Evolutionary conservation across 805 yeast species (phyloP).

Genomic region (Maudiozyma serrabonitensis): DNA sequence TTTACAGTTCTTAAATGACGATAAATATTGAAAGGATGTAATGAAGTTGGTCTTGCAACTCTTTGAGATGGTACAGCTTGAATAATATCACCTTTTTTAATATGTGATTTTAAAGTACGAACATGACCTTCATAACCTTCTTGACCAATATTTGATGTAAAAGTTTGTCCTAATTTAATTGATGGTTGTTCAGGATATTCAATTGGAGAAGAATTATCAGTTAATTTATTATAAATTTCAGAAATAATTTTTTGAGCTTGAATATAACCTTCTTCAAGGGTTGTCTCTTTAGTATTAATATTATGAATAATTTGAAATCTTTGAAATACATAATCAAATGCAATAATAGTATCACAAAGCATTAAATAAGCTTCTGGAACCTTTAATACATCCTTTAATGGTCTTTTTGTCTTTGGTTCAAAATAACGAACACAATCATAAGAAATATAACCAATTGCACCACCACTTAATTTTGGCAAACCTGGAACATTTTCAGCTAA

Average conservation of each 20-base stretch:
- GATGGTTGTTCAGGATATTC: slow-evolving; percentile 67
- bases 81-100: slow-evolving; percentile 83
- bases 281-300: slow-evolving; percentile 37
- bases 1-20: slow-evolving; percentile 91
- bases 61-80: slow-evolving; percentile 99
- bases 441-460: slow-evolving; percentile 92
- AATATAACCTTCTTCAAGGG: slow-evolving; percentile 37
- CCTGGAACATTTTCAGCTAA: slow-evolving; percentile 72
- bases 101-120: slow-evolving; percentile 61
- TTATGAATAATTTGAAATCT: slow-evolving; percentile 86
- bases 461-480: slow-evolving; percentile 78
- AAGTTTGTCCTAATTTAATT: slow-evolving; percentile 56
- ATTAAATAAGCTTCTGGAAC: slow-evolving; percentile 89
- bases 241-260: slow-evolving; percentile 50
- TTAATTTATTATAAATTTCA: slow-evolving; percentile 41
- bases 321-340: slow-evolving; percentile 89
- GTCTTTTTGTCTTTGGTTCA: slow-evolving; percentile 80
- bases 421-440: slow-evolving; percentile 95
- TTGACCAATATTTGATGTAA: slow-evolving; percentile 85
- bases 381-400: slow-evolving; percentile 64
- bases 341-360: slow-evolving; percentile 84
- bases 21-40: slow-evolving; percentile 95
- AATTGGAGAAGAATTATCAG: slow-evolving; percentile 35
- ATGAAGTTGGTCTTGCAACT: slow-evolving; percentile 85
- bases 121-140: slow-evolving; percentile 89